Percentiles rank a stretch among this genome's conserved stretches.
phyloP scores from a whole-genome alignment of 345 rosid species.

The Aquilaria yunnanensis region DNA sequence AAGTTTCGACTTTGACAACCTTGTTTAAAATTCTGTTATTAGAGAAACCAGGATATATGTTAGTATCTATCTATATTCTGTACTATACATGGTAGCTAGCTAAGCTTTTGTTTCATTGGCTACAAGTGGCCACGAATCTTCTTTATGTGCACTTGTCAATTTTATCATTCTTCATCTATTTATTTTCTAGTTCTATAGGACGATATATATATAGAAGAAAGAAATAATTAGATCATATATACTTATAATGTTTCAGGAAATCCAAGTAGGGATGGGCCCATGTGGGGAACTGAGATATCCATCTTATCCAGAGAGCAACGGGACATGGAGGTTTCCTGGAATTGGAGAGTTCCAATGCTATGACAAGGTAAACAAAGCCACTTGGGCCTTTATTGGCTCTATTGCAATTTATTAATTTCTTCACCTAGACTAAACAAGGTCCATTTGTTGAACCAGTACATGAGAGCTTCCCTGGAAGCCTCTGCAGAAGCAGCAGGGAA shows the following conservation, averaged over 20 bases:
- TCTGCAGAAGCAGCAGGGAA: constrained; percentile 63
- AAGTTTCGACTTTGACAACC: too few species aligned
- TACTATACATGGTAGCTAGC: too few species aligned
- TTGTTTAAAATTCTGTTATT: too few species aligned
- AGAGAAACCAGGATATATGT: too few species aligned
- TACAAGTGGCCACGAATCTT: too few species aligned
- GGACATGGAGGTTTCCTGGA: constrained; percentile 92
- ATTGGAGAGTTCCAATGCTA: constrained; percentile 98
- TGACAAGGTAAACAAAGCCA: constrained; percentile 57
- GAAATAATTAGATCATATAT: not conserved
- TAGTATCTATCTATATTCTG: too few species aligned
- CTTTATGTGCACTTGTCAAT: too few species aligned
- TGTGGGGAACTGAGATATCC: constrained; percentile 95
- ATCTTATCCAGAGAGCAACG: constrained; percentile 91
- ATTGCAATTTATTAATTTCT: not conserved
- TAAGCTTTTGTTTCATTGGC: too few species aligned
- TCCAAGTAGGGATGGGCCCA: constrained; percentile 98
- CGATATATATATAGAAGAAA: too few species aligned
- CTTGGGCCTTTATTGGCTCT: not conserved
- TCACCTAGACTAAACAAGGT: constrained; percentile 7
- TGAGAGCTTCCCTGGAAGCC: constrained; percentile 84
- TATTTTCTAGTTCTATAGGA: too few species aligned
- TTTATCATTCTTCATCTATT: too few species aligned
- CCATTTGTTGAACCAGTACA: constrained; percentile 51
- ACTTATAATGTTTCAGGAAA: constrained; percentile 49